Evolutionary conservation across 805 yeast species (phyloP).

Genomic region (Saccharomyces kudriavzevii): DNA sequence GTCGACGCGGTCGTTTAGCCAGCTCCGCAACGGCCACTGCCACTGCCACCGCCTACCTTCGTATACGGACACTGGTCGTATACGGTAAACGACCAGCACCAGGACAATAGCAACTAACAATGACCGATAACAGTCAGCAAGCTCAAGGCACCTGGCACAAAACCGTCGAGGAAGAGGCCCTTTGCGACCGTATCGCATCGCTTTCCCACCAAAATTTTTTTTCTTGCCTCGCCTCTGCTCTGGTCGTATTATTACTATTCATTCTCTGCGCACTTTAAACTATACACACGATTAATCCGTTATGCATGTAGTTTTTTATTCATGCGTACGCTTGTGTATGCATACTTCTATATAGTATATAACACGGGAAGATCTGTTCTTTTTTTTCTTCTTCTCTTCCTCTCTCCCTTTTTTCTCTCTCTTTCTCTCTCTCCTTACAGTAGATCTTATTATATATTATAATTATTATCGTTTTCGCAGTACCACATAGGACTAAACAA

Average conservation of each 20-base stretch:
- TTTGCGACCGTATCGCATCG: background rate
- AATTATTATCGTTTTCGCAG: background rate
- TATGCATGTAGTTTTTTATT: background rate
- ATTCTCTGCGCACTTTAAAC: conserved; percentile 2
- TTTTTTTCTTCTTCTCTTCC: background rate
- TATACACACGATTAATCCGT: background rate
- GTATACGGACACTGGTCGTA: background rate
- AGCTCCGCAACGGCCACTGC: background rate
- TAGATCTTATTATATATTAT: background rate
- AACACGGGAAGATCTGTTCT: background rate
- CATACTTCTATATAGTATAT: background rate
- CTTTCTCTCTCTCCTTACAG: background rate
- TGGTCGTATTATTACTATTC: conserved; percentile 1
- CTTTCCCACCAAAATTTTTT: background rate
- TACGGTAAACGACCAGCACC: background rate
- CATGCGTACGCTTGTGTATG: background rate
- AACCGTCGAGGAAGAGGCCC: background rate
- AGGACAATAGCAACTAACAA: background rate
- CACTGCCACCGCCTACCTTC: background rate
- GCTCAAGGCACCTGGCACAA: background rate
- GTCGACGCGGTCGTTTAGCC: background rate
- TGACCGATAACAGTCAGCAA: background rate
- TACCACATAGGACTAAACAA: background rate
- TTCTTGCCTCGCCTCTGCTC: background rate
- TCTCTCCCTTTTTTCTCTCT: background rate